Conservation (phyloP, 139 green algal species). For the Eudorina sp. region DNA sequence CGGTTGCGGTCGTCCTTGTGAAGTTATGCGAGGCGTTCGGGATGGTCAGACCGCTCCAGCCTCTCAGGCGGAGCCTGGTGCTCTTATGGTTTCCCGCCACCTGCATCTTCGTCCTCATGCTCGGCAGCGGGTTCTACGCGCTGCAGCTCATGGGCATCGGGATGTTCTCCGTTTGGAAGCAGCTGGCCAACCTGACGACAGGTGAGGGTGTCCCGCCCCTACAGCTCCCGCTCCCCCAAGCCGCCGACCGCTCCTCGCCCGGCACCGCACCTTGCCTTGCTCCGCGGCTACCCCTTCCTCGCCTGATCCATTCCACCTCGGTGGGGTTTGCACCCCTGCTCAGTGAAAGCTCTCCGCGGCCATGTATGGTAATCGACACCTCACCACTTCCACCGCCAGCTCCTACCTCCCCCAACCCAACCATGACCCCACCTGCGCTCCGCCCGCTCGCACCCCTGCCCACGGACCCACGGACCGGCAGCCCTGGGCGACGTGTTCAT, state of each 20-base stretch:
- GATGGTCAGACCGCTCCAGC: conserved; percentile 70
- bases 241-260: no score
- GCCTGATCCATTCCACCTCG: background rate
- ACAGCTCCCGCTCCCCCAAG: background rate
- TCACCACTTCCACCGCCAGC: background rate
- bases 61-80: conserved; percentile 72
- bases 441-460: background rate
- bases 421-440: background rate
- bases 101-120: conserved; percentile 80
- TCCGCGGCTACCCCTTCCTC: no score
- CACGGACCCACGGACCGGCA: background rate
- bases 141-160: conserved; percentile 78
- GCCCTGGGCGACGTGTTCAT: conserved; percentile 87
- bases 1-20: conserved; percentile 76
- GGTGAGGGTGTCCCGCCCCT: background rate
- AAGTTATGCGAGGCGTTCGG: conserved; percentile 67
- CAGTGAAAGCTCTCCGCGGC: no score
- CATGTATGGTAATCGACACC: background rate
- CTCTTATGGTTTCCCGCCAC: conserved; percentile 76
- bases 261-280: no score
- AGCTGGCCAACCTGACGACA: conserved; percentile 91
- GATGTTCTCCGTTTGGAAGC: conserved; percentile 88
- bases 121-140: conserved; percentile 86
- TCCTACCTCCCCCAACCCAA: background rate
- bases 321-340: background rate